Evolutionary conservation across 2,329 filamentous ascomycete genomes (phyloP).

Genomic region (Sclerotinia borealis): DNA sequence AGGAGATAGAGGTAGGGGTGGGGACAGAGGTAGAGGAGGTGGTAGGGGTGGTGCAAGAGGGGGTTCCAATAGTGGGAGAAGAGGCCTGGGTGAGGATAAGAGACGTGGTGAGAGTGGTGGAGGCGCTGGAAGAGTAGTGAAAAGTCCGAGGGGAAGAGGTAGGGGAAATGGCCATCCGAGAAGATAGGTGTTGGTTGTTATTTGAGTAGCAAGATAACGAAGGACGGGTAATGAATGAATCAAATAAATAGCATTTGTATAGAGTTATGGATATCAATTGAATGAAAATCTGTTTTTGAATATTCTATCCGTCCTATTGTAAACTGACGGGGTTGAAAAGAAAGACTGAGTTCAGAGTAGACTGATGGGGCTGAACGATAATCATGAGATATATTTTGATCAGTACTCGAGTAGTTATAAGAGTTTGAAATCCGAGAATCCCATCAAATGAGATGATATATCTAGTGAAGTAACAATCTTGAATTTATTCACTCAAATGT

Average conservation of each 20-base stretch:
- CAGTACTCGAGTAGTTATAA: no score
- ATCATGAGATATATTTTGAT: no score
- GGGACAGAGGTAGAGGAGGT: conserved; percentile 42
- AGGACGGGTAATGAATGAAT: background rate
- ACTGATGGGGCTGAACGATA: background rate
- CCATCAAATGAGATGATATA: no score
- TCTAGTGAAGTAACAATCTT: no score
- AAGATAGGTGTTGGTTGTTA: background rate
- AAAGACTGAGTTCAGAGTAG: no score
- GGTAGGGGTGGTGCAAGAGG: conserved; percentile 24
- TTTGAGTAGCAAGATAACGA: background rate
- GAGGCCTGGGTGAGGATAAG: conserved; percentile 4
- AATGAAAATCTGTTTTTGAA: background rate
- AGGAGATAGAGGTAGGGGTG: conserved; percentile 28
- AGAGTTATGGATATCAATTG: background rate
- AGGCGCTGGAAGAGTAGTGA: conserved; percentile 4
- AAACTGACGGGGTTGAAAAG: no score
- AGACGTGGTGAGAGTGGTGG: background rate
- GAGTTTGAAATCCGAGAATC: no score
- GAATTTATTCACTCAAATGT: no score
- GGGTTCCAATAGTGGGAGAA: conserved; percentile 22
- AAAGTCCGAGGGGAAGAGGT: conserved; percentile 18
- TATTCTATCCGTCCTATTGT: background rate
- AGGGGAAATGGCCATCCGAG: conserved; percentile 14
- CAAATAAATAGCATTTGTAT: background rate